Evolutionary conservation across 169 alveolate species (phyloP).

Genomic region (Fabrea salina): DNA sequence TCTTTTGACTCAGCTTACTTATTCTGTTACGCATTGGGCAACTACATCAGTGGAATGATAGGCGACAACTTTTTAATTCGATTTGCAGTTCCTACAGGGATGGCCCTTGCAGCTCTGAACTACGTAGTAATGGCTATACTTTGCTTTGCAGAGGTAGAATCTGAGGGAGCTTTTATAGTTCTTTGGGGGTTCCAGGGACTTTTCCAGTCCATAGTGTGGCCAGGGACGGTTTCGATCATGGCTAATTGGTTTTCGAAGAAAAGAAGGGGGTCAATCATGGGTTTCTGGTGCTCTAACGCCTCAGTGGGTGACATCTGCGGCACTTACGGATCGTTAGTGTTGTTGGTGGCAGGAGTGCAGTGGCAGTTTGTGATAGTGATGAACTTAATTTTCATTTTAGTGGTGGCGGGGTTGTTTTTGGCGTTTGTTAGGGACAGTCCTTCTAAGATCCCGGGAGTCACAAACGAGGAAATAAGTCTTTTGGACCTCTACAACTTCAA

Average conservation of each 20-base stretch:
- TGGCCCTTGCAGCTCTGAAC: not conserved
- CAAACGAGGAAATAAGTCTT: no score
- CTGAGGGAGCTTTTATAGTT: not conserved
- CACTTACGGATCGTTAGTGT: no score
- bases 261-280: not conserved
- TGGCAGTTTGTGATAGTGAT: no score
- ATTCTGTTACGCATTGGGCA: conserved; percentile 44
- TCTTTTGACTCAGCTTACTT: conserved; percentile 48
- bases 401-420: no score
- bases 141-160: not conserved
- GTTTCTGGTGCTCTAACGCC: conserved; percentile 25
- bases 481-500: no score
- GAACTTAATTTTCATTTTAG: no score
- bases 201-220: conserved; percentile 27
- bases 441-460: no score
- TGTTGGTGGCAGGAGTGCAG: no score
- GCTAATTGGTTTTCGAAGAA: conserved; percentile 15
- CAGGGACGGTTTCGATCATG: conserved; percentile 25
- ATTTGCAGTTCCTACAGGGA: not conserved
- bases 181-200: conserved; percentile 23
- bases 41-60: conserved; percentile 44
- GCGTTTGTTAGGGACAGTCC: no score
- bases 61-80: conserved; percentile 39
- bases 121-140: not conserved
- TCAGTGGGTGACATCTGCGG: conserved; percentile 1